Conservation (phyloP, 2,329 filamentous ascomycete genomes). For the Cyphellophora attinorum region DNA sequence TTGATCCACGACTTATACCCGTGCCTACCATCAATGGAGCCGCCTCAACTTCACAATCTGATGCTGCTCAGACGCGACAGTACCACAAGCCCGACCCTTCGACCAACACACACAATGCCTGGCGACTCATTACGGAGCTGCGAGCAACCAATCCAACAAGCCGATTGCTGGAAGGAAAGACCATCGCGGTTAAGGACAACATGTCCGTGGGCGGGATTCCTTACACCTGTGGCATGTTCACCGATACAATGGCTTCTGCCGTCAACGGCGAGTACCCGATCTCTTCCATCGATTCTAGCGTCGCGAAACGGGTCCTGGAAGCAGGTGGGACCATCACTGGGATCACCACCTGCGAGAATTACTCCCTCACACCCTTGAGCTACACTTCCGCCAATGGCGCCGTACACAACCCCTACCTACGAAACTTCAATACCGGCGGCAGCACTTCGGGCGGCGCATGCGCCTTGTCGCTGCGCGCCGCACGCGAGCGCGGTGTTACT, state of each 20-base stretch:
- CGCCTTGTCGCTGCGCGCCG: conserved; percentile 25
- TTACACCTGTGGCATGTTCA: conserved; percentile 38
- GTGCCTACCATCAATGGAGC: conserved; percentile 5
- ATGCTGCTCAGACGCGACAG: not conserved
- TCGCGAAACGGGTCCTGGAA: conserved; percentile 41
- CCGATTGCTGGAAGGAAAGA: conserved; percentile 31
- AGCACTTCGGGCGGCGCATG: conserved; percentile 40
- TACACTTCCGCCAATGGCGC: conserved; percentile 38
- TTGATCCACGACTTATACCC: conserved; percentile 23
- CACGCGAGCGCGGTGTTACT: conserved; percentile 10
- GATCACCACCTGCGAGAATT: conserved; percentile 45
- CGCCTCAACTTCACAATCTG: too few species aligned
- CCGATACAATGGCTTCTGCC: conserved; percentile 11
- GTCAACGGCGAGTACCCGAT: conserved; percentile 33
- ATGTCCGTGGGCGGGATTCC: conserved; percentile 46
- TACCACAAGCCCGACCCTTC: conserved; percentile 12
- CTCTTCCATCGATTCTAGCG: conserved; percentile 43
- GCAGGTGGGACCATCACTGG: conserved; percentile 42
- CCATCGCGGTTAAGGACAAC: conserved; percentile 45
- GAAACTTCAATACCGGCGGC: conserved; percentile 40
- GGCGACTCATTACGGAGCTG: conserved; percentile 26
- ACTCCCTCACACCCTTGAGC: conserved; percentile 40
- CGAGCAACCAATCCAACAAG: conserved; percentile 12
- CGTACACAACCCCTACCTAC: conserved; percentile 36
- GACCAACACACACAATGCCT: conserved; percentile 31